phyloP scores from a whole-genome alignment of 768 basidiomycete species.

The Ramaria sp. region DNA sequence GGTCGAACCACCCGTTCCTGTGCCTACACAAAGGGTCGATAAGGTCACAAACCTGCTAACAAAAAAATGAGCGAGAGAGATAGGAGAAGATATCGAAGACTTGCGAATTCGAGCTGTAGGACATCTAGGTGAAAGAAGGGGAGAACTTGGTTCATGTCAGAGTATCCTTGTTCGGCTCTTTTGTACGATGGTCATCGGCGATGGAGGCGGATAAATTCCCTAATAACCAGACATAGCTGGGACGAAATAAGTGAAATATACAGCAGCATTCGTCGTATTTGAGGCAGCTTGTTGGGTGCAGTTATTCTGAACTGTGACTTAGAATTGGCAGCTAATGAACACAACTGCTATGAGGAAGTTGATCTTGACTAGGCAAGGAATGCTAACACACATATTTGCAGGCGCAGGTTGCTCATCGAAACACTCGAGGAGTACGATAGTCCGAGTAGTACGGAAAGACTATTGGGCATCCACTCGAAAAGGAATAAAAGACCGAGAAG shows the following conservation, averaged over 20 bases:
- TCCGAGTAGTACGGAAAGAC: background rate
- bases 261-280: no score
- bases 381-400: background rate
- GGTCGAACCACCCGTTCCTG: constrained; percentile 72
- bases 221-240: background rate
- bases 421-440: background rate
- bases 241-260: no score
- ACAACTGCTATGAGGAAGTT: no score
- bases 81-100: background rate
- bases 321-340: no score
- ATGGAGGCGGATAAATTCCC: background rate
- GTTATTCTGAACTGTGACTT: no score
- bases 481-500: background rate
- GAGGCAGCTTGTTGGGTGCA: no score
- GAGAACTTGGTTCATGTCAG: background rate
- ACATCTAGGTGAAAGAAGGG: background rate
- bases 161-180: background rate
- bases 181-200: background rate
- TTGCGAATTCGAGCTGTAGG: background rate
- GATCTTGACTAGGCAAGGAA: background rate
- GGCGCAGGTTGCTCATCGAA: background rate
- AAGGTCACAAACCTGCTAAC: constrained; percentile 5
- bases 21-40: constrained; percentile 29
- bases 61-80: background rate
- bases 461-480: background rate